Conservation (phyloP, 2,329 filamentous ascomycete species). For the Coniochaeta hoffmannii region DNA sequence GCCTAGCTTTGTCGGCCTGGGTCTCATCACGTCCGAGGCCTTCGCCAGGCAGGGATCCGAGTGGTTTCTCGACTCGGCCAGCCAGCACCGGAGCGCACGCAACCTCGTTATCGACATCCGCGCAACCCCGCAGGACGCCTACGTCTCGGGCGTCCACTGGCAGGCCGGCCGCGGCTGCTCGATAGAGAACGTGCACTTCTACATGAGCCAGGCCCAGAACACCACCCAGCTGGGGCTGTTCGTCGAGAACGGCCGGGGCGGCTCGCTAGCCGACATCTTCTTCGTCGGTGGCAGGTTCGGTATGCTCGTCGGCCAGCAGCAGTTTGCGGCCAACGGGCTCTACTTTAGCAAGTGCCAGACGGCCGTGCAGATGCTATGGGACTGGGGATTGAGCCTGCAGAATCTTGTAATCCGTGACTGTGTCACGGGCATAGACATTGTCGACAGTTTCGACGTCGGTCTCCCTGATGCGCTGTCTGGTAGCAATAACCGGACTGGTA, state of each 20-base stretch:
- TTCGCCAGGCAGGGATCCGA: background rate
- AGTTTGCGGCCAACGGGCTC: conserved; percentile 51
- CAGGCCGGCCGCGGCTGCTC: conserved; percentile 53
- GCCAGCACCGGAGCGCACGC: conserved; percentile 58
- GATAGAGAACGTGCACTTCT: conserved; percentile 42
- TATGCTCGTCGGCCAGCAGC: conserved; percentile 50
- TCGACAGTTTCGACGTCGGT: background rate
- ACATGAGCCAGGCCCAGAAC: conserved; percentile 18
- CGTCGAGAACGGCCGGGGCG: conserved; percentile 28
- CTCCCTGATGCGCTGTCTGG: too few relatives aligned
- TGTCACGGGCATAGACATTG: background rate
- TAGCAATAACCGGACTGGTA: too few relatives aligned
- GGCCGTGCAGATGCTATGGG: conserved; percentile 25
- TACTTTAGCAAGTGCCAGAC: conserved; percentile 46
- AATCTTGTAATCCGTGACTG: background rate
- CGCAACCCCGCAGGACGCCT: conserved; percentile 18
- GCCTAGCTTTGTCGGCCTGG: conserved; percentile 18
- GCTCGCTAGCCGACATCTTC: conserved; percentile 26
- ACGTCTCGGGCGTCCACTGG: conserved; percentile 48
- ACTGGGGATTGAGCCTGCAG: background rate
- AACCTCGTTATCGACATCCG: conserved; percentile 56
- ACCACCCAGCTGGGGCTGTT: conserved; percentile 13
- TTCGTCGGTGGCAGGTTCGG: conserved; percentile 51
- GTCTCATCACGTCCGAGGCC: background rate
- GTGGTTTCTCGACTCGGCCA: conserved; percentile 37